Conservation (phyloP, 345 rosid genomes). For the Excoecaria agallocha region DNA sequence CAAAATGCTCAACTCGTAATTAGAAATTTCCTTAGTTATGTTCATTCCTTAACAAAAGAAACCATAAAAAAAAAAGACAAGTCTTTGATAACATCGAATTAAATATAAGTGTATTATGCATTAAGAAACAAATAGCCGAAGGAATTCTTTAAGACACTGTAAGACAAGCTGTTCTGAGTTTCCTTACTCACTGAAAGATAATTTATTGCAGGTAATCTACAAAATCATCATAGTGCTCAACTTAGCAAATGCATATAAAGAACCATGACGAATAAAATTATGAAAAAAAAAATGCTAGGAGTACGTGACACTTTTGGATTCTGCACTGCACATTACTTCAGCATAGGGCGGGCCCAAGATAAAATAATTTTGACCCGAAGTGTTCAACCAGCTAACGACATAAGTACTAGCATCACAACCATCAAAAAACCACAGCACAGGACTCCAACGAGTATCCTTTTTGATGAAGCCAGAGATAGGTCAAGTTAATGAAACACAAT, state of each 20-base stretch:
- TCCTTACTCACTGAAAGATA: neutral
- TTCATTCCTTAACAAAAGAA: no score
- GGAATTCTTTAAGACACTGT: neutral
- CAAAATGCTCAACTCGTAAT: neutral
- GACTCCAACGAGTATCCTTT: neutral
- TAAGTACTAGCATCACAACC: neutral
- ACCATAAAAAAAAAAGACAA: neutral
- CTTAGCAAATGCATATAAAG: neutral
- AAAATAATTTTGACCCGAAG: no score
- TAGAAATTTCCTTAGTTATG: no score
- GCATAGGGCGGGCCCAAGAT: no score
- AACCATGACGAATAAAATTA: neutral
- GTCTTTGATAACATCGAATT: neutral
- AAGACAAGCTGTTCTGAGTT: neutral
- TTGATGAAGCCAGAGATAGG: no score
- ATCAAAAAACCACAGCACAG: neutral
- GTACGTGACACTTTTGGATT: no score
- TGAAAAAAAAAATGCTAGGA: neutral
- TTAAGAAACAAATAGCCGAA: neutral
- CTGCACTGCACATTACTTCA: no score
- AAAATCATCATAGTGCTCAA: neutral
- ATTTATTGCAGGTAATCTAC: neutral
- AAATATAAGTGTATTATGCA: neutral
- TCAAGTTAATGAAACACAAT: neutral
- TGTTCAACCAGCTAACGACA: slow-evolving; percentile 36